Conservation (phyloP, 441 rosid genomes). For the Macaranga tanarius region DNA sequence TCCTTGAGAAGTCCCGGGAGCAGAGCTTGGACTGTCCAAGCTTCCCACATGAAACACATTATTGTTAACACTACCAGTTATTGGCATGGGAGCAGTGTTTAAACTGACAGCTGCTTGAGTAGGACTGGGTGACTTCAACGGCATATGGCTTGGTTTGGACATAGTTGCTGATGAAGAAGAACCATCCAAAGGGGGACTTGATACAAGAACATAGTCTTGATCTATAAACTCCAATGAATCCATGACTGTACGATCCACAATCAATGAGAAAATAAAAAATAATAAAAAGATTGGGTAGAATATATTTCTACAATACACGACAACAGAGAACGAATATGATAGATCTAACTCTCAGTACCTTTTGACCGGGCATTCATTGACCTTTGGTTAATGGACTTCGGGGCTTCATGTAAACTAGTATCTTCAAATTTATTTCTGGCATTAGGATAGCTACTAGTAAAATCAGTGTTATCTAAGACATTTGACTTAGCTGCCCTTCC, state of each 20-base stretch:
- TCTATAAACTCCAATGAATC: slow-evolving; percentile 82
- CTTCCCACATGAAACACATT: slow-evolving; percentile 49
- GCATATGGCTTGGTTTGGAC: slow-evolving; percentile 55
- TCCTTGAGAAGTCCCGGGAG: slow-evolving; percentile 78
- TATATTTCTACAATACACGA: not conserved
- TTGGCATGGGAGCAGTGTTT: slow-evolving; percentile 60
- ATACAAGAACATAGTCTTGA: slow-evolving; percentile 84
- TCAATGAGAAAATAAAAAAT: slow-evolving; percentile 17
- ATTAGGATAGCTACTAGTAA: slow-evolving; percentile 43
- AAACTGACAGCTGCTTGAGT: slow-evolving; percentile 32
- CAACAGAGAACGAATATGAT: slow-evolving; percentile 23
- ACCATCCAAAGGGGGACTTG: slow-evolving; percentile 73
- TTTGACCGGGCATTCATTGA: slow-evolving; percentile 35
- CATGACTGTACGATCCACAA: slow-evolving; percentile 39
- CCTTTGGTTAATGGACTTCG: slow-evolving; percentile 49
- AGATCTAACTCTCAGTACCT: slow-evolving; percentile 46
- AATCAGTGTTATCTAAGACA: slow-evolving; percentile 40
- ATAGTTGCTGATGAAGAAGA: slow-evolving; percentile 51
- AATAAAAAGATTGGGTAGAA: slow-evolving; percentile 13
- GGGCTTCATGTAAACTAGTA: slow-evolving; percentile 42
- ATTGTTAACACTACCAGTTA: slow-evolving; percentile 44
- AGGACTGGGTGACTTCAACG: slow-evolving; percentile 49
- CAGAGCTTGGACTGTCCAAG: slow-evolving; percentile 60
- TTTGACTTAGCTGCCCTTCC: slow-evolving; percentile 43
- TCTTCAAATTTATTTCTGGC: slow-evolving; percentile 37